phyloP scores from a whole-genome alignment of 2,329 filamentous ascomycete genomes.

The Apiospora marii region DNA sequence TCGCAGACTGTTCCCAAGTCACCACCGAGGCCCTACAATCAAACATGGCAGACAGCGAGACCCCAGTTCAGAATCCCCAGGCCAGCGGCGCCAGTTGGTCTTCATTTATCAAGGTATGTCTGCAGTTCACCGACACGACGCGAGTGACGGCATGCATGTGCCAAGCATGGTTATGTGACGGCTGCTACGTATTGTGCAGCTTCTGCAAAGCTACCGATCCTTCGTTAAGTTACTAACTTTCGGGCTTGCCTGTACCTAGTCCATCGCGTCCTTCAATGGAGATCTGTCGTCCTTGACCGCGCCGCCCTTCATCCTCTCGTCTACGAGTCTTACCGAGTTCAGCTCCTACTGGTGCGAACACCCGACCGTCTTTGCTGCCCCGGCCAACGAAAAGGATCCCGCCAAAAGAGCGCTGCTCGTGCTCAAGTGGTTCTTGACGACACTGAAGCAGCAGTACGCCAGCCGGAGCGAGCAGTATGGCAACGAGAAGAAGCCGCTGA shows the following conservation, averaged over 20 bases:
- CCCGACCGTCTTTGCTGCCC: slow-evolving; percentile 55
- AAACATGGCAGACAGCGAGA: slow-evolving; percentile 17
- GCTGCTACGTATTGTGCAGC: slow-evolving; percentile 21
- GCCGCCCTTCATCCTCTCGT: slow-evolving; percentile 58
- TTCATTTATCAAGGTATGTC: slow-evolving; percentile 43
- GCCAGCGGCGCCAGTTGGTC: slow-evolving; percentile 43
- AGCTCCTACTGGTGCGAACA: slow-evolving; percentile 59
- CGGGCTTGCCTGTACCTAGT: slow-evolving; percentile 33
- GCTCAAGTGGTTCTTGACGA: slow-evolving; percentile 55
- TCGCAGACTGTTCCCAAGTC: neutral
- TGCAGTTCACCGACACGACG: neutral
- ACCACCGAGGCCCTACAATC: neutral
- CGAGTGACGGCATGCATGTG: neutral
- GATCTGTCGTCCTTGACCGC: slow-evolving; percentile 61
- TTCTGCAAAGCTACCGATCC: neutral
- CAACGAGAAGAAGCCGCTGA: slow-evolving; percentile 59
- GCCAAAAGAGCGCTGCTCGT: slow-evolving; percentile 52
- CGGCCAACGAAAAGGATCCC: slow-evolving; percentile 49
- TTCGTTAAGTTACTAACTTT: neutral
- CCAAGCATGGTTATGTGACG: neutral
- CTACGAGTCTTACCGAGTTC: slow-evolving; percentile 56
- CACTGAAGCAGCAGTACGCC: slow-evolving; percentile 52
- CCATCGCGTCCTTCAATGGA: slow-evolving; percentile 51
- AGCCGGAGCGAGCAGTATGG: slow-evolving; percentile 37
- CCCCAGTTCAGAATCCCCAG: slow-evolving; percentile 37